phyloP scores from a whole-genome alignment of 2,329 filamentous ascomycete genomes.

The Cladosporium sp. region DNA sequence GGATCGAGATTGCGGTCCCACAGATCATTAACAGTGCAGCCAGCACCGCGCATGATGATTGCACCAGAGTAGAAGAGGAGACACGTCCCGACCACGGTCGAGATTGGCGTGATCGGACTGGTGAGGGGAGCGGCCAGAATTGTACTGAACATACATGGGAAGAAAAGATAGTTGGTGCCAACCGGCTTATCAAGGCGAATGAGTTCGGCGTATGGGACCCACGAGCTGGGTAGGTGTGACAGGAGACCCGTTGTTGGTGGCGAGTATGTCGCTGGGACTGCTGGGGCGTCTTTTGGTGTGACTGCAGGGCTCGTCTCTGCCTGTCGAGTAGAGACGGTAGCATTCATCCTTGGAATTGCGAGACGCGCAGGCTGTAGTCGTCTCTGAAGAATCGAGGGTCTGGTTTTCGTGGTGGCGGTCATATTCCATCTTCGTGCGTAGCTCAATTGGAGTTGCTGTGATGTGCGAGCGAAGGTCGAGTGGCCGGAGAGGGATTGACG shows the following conservation, averaged over 20 bases:
- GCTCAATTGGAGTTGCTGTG: background rate
- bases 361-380: background rate
- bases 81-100: slow-evolving; percentile 63
- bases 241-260: slow-evolving; percentile 71
- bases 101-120: slow-evolving; percentile 59
- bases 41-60: slow-evolving; percentile 81
- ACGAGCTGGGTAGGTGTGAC: slow-evolving; percentile 65
- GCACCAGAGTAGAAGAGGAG: slow-evolving; percentile 73
- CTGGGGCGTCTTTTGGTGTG: background rate
- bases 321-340: background rate
- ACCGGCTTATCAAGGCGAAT: slow-evolving; percentile 78
- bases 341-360: background rate
- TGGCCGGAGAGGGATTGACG: background rate
- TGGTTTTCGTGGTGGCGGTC: background rate
- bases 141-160: slow-evolving; percentile 82
- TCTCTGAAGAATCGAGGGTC: background rate
- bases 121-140: slow-evolving; percentile 73
- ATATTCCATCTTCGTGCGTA: background rate
- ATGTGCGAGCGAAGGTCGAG: slow-evolving; percentile 1
- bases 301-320: background rate
- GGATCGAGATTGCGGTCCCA: slow-evolving; percentile 88
- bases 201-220: slow-evolving; percentile 80
- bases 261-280: slow-evolving; percentile 49
- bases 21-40: slow-evolving; percentile 86
- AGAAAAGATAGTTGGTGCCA: slow-evolving; percentile 82